A percentile compares a stretch with the other conserved stretches of the same genome.
phyloP scores from a whole-genome alignment of 2,329 filamentous ascomycete species.

The Pseudogymnoascus sp. region DNA sequence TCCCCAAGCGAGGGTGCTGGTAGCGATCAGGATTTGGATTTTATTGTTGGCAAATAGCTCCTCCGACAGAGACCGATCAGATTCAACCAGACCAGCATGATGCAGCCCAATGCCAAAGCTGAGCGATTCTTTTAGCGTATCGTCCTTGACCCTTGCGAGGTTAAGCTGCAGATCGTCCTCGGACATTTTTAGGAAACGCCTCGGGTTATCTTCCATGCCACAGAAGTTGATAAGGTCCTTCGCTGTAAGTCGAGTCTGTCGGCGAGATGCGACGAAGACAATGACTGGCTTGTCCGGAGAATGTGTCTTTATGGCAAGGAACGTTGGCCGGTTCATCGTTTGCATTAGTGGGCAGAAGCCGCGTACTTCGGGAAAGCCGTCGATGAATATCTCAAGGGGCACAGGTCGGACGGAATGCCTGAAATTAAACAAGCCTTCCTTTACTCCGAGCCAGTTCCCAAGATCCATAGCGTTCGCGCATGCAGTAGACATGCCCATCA shows the following conservation, averaged over 20 bases:
- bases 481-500: slow-evolving; percentile 98
- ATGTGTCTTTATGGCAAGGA: slow-evolving; percentile 91
- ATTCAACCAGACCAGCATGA: slow-evolving; percentile 93
- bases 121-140: slow-evolving; percentile 84
- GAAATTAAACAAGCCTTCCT: slow-evolving; percentile 94
- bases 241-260: slow-evolving; percentile 89
- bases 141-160: slow-evolving; percentile 84
- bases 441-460: slow-evolving; percentile 94
- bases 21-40: slow-evolving; percentile 93
- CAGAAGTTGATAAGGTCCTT: slow-evolving; percentile 96
- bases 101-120: slow-evolving; percentile 96
- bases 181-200: slow-evolving; percentile 85
- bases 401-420: slow-evolving; percentile 94
- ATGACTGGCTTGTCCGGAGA: slow-evolving; percentile 96
- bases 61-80: slow-evolving; percentile 82
- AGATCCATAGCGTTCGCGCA: slow-evolving; percentile 93
- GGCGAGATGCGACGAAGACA: slow-evolving; percentile 90
- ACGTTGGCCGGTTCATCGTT: slow-evolving; percentile 96
- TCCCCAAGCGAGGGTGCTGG: slow-evolving; percentile 94
- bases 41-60: slow-evolving; percentile 97
- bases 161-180: slow-evolving; percentile 89
- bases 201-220: slow-evolving; percentile 95
- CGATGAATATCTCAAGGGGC: slow-evolving; percentile 91
- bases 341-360: slow-evolving; percentile 98
- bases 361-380: slow-evolving; percentile 89